Evolutionary conservation across 805 yeast species (phyloP), one percentile per base, ranked within the genome.

Genomic region (Wickerhamiella allomyrinae): DNA sequence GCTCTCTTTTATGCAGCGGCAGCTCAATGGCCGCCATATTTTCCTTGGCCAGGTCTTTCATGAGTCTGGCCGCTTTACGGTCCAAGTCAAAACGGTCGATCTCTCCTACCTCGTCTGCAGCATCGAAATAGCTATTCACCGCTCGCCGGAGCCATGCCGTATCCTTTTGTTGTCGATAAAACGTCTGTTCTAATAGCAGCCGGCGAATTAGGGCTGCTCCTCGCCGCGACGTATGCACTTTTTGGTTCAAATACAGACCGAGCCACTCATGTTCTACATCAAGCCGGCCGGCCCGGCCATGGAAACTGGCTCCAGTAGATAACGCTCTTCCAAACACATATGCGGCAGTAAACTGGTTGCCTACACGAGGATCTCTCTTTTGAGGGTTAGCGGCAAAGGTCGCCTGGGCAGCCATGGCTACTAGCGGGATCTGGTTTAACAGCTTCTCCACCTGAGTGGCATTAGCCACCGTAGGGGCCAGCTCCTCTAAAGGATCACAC

Each of bases 51-150:
- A 54, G 41, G 4, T 45, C 44, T 5, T 45, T n/a, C 3, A 43
- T 9, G 15, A 55, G 49, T 27, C 47, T 49, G 7, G 38, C 29
- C 7, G 49, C 48, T 40, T 56, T 57, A 9, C 54, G 49, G n/a
- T 46, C 44, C 13, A 56, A 41, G 17, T 56, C 60, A 4, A 53
- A 27, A 8, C 41, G 39, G 33, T 43, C 46, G 3, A 55, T 44
- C 2, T 50, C 54, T 10, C 41, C 37, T 11, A 49, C 40, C 22
- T 47, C 52, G 7, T 40, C 48, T 13, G 39, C 11, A 3, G 58
- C 56, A 34, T 56, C 58, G 27, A 46, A 48, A 36, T 52, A 57
- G 2, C 56, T 54, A 35, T 52, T 53, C 8, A 56, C 29, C 2
- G 55, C 57, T 3, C 49, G 31, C n/a, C 47, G 40, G 5, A 53